Conservation (phyloP, 208 protist genomes). For the Acanthamoeba triangularis region DNA sequence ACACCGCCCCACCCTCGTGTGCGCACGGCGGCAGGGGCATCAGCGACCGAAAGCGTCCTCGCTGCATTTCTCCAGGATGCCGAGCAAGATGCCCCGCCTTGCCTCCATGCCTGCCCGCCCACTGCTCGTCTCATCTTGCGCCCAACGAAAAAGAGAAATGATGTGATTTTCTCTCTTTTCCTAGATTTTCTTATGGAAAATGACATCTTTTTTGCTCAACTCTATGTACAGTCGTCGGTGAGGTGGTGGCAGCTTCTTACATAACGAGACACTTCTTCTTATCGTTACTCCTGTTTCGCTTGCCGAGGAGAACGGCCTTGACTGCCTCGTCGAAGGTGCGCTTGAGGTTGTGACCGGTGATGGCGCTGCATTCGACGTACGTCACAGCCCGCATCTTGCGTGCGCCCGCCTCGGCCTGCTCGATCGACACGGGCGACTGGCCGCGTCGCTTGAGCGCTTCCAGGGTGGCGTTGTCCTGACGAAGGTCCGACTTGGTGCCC, state of each 20-base stretch:
- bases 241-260: background rate
- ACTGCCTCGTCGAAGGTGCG: slow-evolving; percentile 83
- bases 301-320: slow-evolving; percentile 66
- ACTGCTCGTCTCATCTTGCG: background rate
- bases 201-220: too few relatives aligned
- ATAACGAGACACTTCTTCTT: slow-evolving; percentile 71
- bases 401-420: slow-evolving; percentile 65
- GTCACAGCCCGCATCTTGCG: slow-evolving; percentile 57
- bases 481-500: slow-evolving; percentile 96
- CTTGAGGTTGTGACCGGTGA: slow-evolving; percentile 82
- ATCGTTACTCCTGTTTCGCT: background rate
- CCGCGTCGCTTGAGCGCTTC: slow-evolving; percentile 58
- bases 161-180: background rate
- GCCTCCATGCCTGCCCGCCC: too few relatives aligned
- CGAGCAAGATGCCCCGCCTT: background rate
- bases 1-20: background rate
- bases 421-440: background rate
- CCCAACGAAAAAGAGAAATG: background rate
- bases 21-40: too few relatives aligned
- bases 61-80: background rate
- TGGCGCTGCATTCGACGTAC: slow-evolving; percentile 86
- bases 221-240: background rate
- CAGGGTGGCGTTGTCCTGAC: slow-evolving; percentile 7
- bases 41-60: too few relatives aligned
- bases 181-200: too few relatives aligned